Conservation (phyloP, 2,329 filamentous ascomycete species). For the Stagonosporopsis cucurbitacearum region DNA sequence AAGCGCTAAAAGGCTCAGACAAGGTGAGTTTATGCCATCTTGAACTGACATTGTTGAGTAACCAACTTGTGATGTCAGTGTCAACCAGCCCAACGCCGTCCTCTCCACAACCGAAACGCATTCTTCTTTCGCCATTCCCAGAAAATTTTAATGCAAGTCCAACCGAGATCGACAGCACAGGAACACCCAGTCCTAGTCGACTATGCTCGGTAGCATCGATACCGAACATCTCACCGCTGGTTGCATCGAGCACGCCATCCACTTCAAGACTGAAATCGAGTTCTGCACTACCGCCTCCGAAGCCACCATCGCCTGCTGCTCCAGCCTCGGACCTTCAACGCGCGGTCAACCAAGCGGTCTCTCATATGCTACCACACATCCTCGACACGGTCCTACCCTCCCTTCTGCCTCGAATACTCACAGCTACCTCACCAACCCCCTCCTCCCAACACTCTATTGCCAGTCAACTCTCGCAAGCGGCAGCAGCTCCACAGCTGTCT, state of each 20-base stretch:
- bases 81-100: constrained; percentile 5
- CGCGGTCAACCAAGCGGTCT: constrained; percentile 9
- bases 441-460: background rate
- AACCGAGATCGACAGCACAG: constrained; percentile 15
- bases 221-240: background rate
- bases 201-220: background rate
- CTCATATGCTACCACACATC: constrained; percentile 7
- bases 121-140: constrained; percentile 1
- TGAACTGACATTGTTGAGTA: background rate
- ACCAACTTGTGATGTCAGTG: background rate
- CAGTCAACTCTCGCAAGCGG: background rate
- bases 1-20: constrained; percentile 20
- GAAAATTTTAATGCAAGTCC: constrained; percentile 3
- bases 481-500: background rate
- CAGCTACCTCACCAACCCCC: background rate
- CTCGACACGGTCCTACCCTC: constrained; percentile 12
- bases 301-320: background rate
- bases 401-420: constrained; percentile 15
- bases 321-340: constrained; percentile 6
- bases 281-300: background rate
- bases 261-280: background rate
- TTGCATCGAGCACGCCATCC: background rate
- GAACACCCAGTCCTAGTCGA: constrained; percentile 8
- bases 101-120: constrained; percentile 21
- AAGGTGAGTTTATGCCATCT: constrained; percentile 8